phyloP scores from a whole-genome alignment of 352 stramenopile species.

The Phytopythium ostracodes region DNA sequence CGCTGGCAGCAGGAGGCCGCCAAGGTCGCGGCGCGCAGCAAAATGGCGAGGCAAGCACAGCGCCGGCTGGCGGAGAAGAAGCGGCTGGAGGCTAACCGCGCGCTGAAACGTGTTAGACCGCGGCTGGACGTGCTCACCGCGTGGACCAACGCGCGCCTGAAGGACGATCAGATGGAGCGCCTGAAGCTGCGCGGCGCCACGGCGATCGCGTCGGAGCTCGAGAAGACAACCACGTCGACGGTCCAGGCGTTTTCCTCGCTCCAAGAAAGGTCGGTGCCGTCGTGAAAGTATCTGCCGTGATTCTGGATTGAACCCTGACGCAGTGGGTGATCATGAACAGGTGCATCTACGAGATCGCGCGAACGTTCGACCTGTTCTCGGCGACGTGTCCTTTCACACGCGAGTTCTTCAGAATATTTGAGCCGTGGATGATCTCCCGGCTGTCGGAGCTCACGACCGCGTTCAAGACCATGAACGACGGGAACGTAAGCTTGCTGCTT shows the following conservation, averaged over 20 bases:
- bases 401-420: constrained; percentile 57
- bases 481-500: constrained; percentile 58
- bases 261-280: constrained; percentile 43
- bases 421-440: constrained; percentile 76
- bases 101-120: constrained; percentile 56
- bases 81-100: constrained; percentile 28
- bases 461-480: constrained; percentile 68
- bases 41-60: constrained; percentile 47
- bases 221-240: constrained; percentile 24
- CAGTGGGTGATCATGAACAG: constrained; percentile 15
- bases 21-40: constrained; percentile 40
- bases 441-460: constrained; percentile 57
- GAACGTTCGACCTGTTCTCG: constrained; percentile 69
- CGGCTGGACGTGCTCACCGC: constrained; percentile 63
- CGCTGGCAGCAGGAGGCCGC: constrained; percentile 57
- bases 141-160: constrained; percentile 66
- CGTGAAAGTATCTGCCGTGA: neutral
- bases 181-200: constrained; percentile 55
- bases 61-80: constrained; percentile 23
- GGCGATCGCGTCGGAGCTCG: constrained; percentile 58
- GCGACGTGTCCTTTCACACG: constrained; percentile 54
- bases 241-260: constrained; percentile 38
- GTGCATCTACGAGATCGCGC: constrained; percentile 69
- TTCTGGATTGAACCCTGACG: neutral
- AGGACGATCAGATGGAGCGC: constrained; percentile 73